Percentiles rank a stretch among this genome's conserved stretches.
These are phyloP conservation scores for Elsinoe ampelina DNA, from an alignment of 2,329 filamentous ascomycete species.

Conservation along the genomic window DNA sequence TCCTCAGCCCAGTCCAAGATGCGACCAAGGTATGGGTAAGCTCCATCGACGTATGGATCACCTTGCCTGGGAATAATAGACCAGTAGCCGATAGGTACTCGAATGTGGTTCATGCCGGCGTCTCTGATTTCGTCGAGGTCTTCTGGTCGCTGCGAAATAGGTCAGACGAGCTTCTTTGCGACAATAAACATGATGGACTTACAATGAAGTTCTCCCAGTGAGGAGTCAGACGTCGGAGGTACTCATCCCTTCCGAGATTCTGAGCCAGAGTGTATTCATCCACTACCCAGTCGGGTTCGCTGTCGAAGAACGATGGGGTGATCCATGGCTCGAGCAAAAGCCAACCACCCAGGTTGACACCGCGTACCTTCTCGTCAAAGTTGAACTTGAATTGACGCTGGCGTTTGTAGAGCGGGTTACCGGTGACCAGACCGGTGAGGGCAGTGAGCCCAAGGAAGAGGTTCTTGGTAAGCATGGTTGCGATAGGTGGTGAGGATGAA, in stretches of 20 bases:
- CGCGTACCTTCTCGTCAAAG: constrained; percentile 49
- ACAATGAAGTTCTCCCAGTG: constrained; percentile 53
- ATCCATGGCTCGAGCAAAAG: constrained; percentile 53
- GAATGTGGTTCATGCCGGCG: constrained; percentile 52
- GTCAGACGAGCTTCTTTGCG: constrained; percentile 18
- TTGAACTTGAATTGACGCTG: constrained; percentile 36
- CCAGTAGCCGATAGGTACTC: constrained; percentile 61
- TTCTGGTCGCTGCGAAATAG: constrained; percentile 26
- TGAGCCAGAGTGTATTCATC: constrained; percentile 48
- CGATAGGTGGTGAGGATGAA: neutral
- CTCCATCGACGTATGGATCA: constrained; percentile 55
- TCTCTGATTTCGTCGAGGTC: constrained; percentile 49
- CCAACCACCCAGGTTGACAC: constrained; percentile 59
- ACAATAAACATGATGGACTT: neutral
- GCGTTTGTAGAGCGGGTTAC: constrained; percentile 14
- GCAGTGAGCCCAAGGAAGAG: constrained; percentile 9
- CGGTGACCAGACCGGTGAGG: constrained; percentile 3
- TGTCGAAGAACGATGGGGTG: constrained; percentile 51
- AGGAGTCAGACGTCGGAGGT: constrained; percentile 37
- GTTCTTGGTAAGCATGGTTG: constrained; percentile 12
- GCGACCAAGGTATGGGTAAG: constrained; percentile 48
- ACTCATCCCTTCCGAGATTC: constrained; percentile 41
- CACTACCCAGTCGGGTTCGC: constrained; percentile 37
- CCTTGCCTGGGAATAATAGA: constrained; percentile 42
- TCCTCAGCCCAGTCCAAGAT: constrained; percentile 51